Conservation (phyloP, 1,284 basidiomycete species). For the Pholiota adiposa region DNA sequence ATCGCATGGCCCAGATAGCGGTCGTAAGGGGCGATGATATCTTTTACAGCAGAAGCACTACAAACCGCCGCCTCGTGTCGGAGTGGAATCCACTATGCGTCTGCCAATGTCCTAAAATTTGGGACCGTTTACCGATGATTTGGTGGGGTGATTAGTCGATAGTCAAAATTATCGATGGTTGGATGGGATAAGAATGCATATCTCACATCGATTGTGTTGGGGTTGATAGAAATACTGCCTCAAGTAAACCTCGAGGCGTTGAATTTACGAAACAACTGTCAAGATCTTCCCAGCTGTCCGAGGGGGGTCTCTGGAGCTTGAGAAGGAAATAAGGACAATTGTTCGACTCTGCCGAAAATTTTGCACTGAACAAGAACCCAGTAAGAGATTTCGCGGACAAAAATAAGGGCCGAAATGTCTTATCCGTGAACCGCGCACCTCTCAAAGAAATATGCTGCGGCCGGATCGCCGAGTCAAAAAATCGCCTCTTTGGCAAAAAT, state of each 20-base stretch:
- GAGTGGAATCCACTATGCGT: not conserved
- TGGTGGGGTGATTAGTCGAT: not conserved
- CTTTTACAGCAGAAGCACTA: not conserved
- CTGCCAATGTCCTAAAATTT: not conserved
- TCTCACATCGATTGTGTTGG: not conserved
- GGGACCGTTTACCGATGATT: not conserved
- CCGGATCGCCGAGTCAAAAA: not conserved
- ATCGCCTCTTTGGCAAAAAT: not conserved
- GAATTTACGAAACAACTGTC: not conserved
- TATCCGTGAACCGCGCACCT: not conserved
- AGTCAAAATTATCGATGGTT: conserved; percentile 5
- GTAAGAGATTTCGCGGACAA: not conserved
- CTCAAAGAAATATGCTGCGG: not conserved
- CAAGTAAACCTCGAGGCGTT: not conserved
- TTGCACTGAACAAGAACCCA: not conserved
- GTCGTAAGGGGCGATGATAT: not conserved
- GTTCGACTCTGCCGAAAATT: not conserved
- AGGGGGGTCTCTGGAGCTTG: not conserved
- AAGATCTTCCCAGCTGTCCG: not conserved
- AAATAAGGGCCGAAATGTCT: not conserved
- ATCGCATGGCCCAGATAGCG: not conserved
- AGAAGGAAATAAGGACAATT: not conserved
- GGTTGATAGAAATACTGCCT: not conserved
- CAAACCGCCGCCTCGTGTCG: not conserved
- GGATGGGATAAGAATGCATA: conserved; percentile 4